These are phyloP conservation scores for Phialophora verrucosa DNA, from an alignment of 2,329 filamentous ascomycete genomes.

Conservation along the genomic window DNA sequence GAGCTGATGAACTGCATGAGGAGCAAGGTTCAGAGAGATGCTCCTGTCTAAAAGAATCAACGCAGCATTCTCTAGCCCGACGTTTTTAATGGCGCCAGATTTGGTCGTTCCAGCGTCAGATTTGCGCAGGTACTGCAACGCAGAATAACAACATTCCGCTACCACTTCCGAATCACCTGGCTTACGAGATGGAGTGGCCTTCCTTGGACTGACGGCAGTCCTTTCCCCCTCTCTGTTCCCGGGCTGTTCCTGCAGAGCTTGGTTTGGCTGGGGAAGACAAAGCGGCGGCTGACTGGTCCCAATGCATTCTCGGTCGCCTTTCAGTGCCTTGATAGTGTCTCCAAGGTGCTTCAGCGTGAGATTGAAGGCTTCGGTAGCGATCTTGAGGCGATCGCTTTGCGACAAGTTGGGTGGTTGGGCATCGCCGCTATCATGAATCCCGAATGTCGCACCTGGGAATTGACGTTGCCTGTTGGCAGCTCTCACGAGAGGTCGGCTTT, in stretches of 20 bases:
- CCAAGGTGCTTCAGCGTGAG: constrained; percentile 51
- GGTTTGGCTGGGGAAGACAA: constrained; percentile 19
- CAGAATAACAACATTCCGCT: constrained; percentile 50
- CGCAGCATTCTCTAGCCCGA: constrained; percentile 33
- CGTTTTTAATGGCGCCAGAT: constrained; percentile 1
- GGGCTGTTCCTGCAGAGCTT: constrained; percentile 42
- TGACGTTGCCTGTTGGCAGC: constrained; percentile 25
- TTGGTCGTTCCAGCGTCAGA: constrained; percentile 26
- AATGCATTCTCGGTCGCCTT: constrained; percentile 19
- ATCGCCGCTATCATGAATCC: constrained; percentile 23
- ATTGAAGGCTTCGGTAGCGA: constrained; percentile 56
- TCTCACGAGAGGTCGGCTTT: constrained; percentile 38
- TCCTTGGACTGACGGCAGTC: constrained; percentile 36
- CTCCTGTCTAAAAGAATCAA: constrained; percentile 38
- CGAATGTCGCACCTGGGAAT: constrained; percentile 17
- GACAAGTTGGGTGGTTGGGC: constrained; percentile 13
- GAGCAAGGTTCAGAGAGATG: constrained; percentile 32
- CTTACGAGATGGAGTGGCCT: not conserved
- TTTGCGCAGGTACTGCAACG: constrained; percentile 48
- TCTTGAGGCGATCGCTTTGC: constrained; percentile 45
- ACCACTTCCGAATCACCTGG: constrained; percentile 34
- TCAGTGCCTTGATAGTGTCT: constrained; percentile 41
- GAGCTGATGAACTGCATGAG: constrained; percentile 29
- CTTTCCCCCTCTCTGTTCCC: constrained; percentile 40
- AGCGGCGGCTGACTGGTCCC: not conserved